Evolutionary conservation across 495 filamentous ascomycete species (phyloP).

Genomic region (Aspergillus ellipticus): DNA sequence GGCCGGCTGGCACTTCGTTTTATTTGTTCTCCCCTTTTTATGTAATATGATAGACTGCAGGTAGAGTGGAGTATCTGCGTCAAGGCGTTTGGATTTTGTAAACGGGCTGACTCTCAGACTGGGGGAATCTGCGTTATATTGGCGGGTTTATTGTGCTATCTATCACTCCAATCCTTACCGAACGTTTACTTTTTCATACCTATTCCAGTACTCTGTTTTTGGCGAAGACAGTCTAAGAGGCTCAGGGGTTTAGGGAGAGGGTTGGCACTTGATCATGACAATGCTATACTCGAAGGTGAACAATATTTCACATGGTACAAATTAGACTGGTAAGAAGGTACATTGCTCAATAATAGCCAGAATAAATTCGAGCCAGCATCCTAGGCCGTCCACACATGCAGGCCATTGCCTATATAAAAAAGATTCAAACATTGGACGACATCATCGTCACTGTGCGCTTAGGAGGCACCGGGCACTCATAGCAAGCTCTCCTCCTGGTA

Average conservation of each 20-base stretch:
- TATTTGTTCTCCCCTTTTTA: not conserved
- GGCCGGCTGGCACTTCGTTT: not conserved
- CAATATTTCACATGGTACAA: not conserved
- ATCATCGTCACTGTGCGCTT: not conserved
- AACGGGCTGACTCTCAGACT: not conserved
- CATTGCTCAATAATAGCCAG: not conserved
- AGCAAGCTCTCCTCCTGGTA: constrained; percentile 16
- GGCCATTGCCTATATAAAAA: not conserved
- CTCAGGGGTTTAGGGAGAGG: not conserved
- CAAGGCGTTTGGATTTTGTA: not conserved
- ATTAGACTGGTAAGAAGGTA: not conserved
- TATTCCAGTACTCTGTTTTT: not conserved
- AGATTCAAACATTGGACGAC: not conserved
- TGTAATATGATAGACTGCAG: constrained; percentile 1
- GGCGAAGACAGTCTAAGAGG: not conserved
- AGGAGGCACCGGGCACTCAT: not conserved
- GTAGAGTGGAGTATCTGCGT: not conserved
- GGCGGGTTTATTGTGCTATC: not conserved
- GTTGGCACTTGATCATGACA: not conserved
- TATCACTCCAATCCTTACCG: not conserved
- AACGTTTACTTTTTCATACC: no score
- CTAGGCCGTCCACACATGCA: not conserved
- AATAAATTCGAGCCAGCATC: not conserved
- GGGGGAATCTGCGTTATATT: not conserved
- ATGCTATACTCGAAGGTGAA: not conserved